Evolutionary conservation across 2,329 filamentous ascomycete genomes (phyloP).

Genomic region (Colletotrichum tropicale): DNA sequence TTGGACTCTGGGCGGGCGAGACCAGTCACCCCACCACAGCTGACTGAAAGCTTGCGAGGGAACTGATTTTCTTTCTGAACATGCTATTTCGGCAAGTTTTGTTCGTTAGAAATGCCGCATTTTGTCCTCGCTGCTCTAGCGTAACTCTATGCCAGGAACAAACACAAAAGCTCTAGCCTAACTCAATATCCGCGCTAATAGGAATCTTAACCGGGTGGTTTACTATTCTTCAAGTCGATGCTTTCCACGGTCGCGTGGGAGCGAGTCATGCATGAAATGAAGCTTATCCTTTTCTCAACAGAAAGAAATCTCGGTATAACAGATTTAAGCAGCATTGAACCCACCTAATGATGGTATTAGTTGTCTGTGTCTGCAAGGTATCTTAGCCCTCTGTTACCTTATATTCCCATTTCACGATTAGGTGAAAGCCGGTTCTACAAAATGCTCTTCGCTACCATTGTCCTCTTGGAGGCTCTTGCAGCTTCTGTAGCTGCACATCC

Average conservation of each 20-base stretch:
- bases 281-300: not conserved
- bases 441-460: not conserved
- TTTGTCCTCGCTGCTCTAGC: not conserved
- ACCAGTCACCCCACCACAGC: not conserved
- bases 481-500: not conserved
- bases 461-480: not conserved
- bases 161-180: not conserved
- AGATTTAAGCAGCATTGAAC: not conserved
- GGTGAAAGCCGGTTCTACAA: not conserved
- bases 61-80: not conserved
- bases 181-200: not conserved
- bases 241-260: not conserved
- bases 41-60: not conserved
- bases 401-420: not conserved
- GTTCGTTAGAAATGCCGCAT: not conserved
- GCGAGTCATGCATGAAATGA: not conserved
- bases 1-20: not conserved
- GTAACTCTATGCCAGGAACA: not conserved
- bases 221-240: not conserved
- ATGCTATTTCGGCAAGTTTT: not conserved
- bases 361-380: not conserved
- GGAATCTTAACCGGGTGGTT: not conserved
- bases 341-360: accelerated
- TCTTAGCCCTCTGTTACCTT: not conserved
- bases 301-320: not conserved